These are phyloP conservation scores for Colletotrichum orchidophilum DNA, from an alignment of 2,329 filamentous ascomycete species.

Conservation along the genomic window DNA sequence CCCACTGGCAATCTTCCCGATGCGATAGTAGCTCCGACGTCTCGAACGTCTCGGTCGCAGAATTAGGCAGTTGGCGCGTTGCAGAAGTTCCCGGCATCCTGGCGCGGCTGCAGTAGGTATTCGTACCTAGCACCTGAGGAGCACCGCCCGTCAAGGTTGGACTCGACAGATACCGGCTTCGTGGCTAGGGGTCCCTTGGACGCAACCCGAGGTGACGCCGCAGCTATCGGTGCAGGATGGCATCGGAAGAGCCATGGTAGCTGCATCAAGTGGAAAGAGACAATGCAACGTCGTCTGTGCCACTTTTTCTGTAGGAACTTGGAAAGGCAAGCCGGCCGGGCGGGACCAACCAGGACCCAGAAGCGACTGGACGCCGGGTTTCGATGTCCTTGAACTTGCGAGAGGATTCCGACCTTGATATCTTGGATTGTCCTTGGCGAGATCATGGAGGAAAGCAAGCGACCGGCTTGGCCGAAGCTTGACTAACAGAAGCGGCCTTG, in stretches of 20 bases:
- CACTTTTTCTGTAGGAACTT: background rate
- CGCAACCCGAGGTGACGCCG: background rate
- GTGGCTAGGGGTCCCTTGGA: background rate
- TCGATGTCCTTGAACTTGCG: background rate
- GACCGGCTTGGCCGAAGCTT: constrained; percentile 31
- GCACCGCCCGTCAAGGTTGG: background rate
- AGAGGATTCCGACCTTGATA: background rate
- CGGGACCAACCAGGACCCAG: background rate
- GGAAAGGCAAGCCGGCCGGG: background rate
- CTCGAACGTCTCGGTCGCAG: constrained; percentile 3
- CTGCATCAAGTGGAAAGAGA: background rate
- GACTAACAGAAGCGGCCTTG: background rate
- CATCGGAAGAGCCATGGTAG: background rate
- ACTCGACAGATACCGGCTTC: background rate
- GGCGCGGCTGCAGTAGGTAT: background rate
- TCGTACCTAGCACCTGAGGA: background rate
- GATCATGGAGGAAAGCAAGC: background rate
- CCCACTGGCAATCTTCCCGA: constrained; percentile 1
- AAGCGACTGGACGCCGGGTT: background rate
- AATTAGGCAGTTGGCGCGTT: background rate
- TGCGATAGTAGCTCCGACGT: constrained; percentile 10
- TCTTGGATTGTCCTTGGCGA: background rate
- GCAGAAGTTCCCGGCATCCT: background rate
- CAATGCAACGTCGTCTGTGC: constrained; percentile 11
- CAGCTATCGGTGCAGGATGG: background rate